Base-by-base conservation (phyloP, 495 filamentous ascomycete genomes). In the Amorphotheca resinae region DNA sequence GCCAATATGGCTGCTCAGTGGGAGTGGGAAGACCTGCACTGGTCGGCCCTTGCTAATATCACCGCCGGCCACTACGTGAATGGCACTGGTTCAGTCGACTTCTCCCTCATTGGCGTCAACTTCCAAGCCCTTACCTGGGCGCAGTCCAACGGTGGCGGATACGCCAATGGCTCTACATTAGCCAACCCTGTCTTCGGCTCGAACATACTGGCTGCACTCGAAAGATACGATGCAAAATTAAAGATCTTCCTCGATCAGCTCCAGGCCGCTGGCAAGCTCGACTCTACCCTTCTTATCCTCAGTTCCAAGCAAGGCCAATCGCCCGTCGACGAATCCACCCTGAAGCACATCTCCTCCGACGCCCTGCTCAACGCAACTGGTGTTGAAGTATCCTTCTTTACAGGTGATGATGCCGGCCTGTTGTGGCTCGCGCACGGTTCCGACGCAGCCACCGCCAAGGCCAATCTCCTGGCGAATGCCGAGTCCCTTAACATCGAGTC, bases 111-210 rank as follows among this genome's bases (percentile, higher is more conserved):
- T 22, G 35, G 35, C 9, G 35, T 18, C 4, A 38, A 38, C 17
- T 38, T 38, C 18, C 35, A 38, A 38, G 15, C 15, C 35, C 18
- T 38, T 18, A 38, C 35, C 6, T 38, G 14, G 15, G 35, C 35
- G 14, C 35, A 38, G 18, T 18, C 18, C 8, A 38, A 38, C 22
- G 14, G 4, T 9, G 35, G 35, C 6, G 35, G 35, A 7, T 20
- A 14, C 9, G 15, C 35, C 4, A 38, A 22, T 38, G 15, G 8
- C 18, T 18, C 14, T 7, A n/a, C n/a, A n/a, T n/a, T n/a, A n/a
- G n/a, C n/a, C n/a, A n/a, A n/a, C n/a, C n/a, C n/a, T n/a, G n/a
- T n/a, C n/a, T n/a, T n/a, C n/a, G n/a, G n/a, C n/a, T n/a, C n/a
- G n/a, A n/a, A n/a, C n/a, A 14, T 38, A 7, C 15, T 4, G 22